A percentile compares a stretch with the other conserved stretches of the same genome.
phyloP scores from a whole-genome alignment of 1,284 basidiomycete genomes.

The Papiliotrema laurentii region DNA sequence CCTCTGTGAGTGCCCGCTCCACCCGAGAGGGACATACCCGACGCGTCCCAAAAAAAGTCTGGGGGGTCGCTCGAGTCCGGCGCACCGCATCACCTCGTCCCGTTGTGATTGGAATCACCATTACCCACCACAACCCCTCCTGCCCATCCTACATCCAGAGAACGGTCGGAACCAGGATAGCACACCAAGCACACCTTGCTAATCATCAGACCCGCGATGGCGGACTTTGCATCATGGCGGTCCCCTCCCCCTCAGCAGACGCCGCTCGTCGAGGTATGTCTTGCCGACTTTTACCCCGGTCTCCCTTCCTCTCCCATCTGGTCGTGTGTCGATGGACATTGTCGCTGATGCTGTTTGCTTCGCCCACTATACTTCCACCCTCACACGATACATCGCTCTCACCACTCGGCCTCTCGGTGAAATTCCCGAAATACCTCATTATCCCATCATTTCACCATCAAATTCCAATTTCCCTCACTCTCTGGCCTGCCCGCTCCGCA shows the following conservation, averaged over 20 bases:
- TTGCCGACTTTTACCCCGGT: neutral
- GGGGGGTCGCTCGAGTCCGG: too few relatives aligned
- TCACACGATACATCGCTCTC: neutral
- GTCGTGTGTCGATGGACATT: neutral
- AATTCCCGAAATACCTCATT: too few relatives aligned
- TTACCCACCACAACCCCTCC: too few relatives aligned
- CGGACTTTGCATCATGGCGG: conserved; percentile 13
- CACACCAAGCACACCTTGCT: too few relatives aligned
- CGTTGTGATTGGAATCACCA: too few relatives aligned
- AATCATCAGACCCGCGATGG: neutral
- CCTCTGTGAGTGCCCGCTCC: too few relatives aligned
- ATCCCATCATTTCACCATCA: neutral
- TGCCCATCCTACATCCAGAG: too few relatives aligned
- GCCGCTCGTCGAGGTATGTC: conserved; percentile 23
- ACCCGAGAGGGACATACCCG: too few relatives aligned
- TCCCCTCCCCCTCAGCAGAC: conserved; percentile 26
- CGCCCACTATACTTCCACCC: neutral
- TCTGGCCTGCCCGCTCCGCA: too few relatives aligned
- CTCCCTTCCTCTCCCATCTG: neutral
- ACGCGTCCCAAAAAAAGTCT: too few relatives aligned
- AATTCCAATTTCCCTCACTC: neutral
- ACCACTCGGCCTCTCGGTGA: neutral
- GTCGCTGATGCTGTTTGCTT: neutral
- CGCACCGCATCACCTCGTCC: too few relatives aligned
- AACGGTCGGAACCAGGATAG: too few relatives aligned